Base-by-base conservation (phyloP, 2,329 filamentous ascomycete species). In the Apiospora phragmitis region DNA sequence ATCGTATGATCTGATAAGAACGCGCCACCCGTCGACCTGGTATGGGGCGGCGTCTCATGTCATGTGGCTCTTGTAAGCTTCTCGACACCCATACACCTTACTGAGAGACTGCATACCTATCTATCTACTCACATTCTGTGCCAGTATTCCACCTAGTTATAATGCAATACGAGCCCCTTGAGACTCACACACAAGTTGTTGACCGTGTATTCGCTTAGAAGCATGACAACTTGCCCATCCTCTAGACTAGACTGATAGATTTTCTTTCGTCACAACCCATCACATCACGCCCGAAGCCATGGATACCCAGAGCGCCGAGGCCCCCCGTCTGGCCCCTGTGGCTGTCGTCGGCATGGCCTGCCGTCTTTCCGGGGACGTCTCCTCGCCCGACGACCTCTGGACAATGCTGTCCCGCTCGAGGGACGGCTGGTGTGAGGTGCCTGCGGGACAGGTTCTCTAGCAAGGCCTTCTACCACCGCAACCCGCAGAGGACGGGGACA, bases 321-420 rank as follows among this genome's bases (percentile, higher is more conserved):
- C n/a, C 11, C 55, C 55, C 7, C 18, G 4, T 5, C 41, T 71
- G 67, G 45, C 42, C 35, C 80, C 80, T 41, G 79, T 82, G 67
- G 80, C 80, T 26, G 79, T 79, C 67, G 77, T 82, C 24, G 79
- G 79, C 55, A 81, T 81, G 77, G 77, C 79, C 12, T 82, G 80
- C 69, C 77, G 81, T 45, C 74, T 82, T 4, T 79, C 81, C 16
- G 80, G 80, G 21, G 79, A 79, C 69, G 79, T 81, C 1, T 75
- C 77, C 4, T 80, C 76, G 38, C 76, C 80, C 7, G 79, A 80
- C 21, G 79, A 81, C 70, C 80, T 83, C 59, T 83, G 81, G 81
- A 79, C 82, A 73, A 71, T 83, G 18, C 79, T 77, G 69, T 79
- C 79, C n/a, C 75, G 80, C 62, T 79, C 80, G 67, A 76, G 80